These are phyloP conservation scores for Hygrophorus pudorinus DNA, from an alignment of 768 basidiomycete species.

Conservation along the genomic window DNA sequence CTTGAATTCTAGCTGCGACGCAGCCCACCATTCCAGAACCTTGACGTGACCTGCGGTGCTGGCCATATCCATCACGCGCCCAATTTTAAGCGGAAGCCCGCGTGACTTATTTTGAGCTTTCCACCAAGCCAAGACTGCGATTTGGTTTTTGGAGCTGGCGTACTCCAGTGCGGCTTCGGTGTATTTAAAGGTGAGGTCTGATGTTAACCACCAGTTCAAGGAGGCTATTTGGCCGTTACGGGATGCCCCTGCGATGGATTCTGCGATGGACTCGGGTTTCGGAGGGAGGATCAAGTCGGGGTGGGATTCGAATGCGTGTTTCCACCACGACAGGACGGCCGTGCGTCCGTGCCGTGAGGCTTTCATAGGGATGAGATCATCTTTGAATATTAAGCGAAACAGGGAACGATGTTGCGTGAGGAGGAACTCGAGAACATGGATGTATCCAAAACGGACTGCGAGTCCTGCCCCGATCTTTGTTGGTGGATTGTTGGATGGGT, in stretches of 20 bases:
- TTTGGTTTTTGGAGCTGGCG: slow-evolving; percentile 68
- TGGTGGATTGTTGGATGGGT: slow-evolving; percentile 46
- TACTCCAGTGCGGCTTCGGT: slow-evolving; percentile 73
- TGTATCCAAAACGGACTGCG: slow-evolving; percentile 65
- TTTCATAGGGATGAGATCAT: slow-evolving; percentile 64
- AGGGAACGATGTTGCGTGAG: slow-evolving; percentile 52
- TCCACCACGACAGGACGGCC: slow-evolving; percentile 76
- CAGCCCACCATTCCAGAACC: slow-evolving; percentile 80
- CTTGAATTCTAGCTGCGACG: slow-evolving; percentile 66
- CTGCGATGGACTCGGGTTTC: slow-evolving; percentile 41
- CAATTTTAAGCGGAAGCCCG: slow-evolving; percentile 63
- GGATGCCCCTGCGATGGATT: slow-evolving; percentile 73
- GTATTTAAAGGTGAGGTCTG: slow-evolving; percentile 59
- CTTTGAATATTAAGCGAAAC: slow-evolving; percentile 56
- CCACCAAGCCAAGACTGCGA: slow-evolving; percentile 83
- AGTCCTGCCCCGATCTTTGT: slow-evolving; percentile 60
- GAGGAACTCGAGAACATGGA: slow-evolving; percentile 66
- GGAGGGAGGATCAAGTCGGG: slow-evolving; percentile 51
- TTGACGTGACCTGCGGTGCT: slow-evolving; percentile 67
- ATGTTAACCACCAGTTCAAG: slow-evolving; percentile 74
- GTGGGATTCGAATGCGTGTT: slow-evolving; percentile 49
- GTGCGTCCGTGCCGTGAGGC: slow-evolving; percentile 70
- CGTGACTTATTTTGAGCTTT: slow-evolving; percentile 40
- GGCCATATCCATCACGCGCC: slow-evolving; percentile 80
- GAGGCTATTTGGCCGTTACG: slow-evolving; percentile 64